These are phyloP conservation scores for Parietaria judaica DNA, from an alignment of 306 rosid species.

Conservation along the genomic window DNA sequence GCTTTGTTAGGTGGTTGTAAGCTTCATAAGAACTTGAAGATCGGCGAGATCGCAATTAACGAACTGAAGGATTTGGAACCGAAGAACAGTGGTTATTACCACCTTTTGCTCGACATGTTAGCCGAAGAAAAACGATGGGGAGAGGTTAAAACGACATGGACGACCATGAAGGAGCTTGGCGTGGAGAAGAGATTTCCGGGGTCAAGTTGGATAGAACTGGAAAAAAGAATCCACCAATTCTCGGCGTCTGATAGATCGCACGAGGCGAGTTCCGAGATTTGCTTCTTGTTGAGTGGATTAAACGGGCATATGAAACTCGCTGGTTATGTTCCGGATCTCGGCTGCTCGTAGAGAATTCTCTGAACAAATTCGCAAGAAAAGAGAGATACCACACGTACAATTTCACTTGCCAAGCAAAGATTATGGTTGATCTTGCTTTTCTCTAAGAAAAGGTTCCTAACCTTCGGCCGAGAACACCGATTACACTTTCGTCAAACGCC, in stretches of 20 bases:
- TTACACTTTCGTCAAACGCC: too few species aligned
- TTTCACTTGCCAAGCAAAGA: too few species aligned
- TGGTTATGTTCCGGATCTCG: constrained; percentile 32
- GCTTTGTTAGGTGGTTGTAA: constrained; percentile 77
- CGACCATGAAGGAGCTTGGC: constrained; percentile 53
- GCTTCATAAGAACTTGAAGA: constrained; percentile 48
- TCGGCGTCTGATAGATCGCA: constrained; percentile 56
- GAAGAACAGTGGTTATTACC: constrained; percentile 50
- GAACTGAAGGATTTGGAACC: constrained; percentile 60
- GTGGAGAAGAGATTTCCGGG: constrained; percentile 68
- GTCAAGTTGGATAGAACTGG: constrained; percentile 70
- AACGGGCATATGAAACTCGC: constrained; percentile 51
- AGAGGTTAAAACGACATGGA: constrained; percentile 49
- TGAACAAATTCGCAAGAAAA: too few species aligned
- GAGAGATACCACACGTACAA: too few species aligned
- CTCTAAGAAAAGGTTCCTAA: too few species aligned
- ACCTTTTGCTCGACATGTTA: constrained; percentile 57
- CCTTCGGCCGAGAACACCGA: too few species aligned
- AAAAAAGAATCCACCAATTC: constrained; percentile 41
- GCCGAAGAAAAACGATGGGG: constrained; percentile 56
- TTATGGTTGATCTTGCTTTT: too few species aligned
- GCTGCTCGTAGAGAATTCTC: too few species aligned
- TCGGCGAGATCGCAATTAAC: constrained; percentile 41
- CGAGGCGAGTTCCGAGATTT: constrained; percentile 38
- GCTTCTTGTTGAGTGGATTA: constrained; percentile 35